Conservation (phyloP, 2,329 filamentous ascomycete genomes). For the Xylariaceae sp. region DNA sequence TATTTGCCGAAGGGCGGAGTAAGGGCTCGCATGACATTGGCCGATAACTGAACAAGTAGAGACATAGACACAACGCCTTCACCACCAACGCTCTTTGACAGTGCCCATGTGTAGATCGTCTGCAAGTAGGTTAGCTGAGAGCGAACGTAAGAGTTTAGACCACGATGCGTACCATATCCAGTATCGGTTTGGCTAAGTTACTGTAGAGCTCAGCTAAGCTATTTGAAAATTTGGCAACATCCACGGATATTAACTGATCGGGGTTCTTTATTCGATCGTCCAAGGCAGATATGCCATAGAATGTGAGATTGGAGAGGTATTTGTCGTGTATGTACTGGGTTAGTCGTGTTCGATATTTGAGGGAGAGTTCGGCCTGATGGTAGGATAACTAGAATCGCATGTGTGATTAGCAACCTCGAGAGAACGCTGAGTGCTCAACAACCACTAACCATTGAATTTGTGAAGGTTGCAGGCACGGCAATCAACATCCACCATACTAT, state of each 20-base stretch:
- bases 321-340: conserved; percentile 96
- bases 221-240: conserved; percentile 95
- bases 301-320: conserved; percentile 96
- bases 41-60: conserved; percentile 89
- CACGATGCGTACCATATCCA: conserved; percentile 76
- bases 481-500: conserved; percentile 99
- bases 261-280: conserved; percentile 99
- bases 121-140: conserved; percentile 43
- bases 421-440: not conserved
- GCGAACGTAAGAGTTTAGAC: not conserved
- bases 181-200: conserved; percentile 90
- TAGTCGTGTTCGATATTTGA: conserved; percentile 90
- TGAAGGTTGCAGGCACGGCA: conserved; percentile 94
- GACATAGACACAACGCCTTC: conserved; percentile 97
- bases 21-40: conserved; percentile 89
- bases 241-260: conserved; percentile 95
- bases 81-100: conserved; percentile 93
- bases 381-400: conserved; percentile 74
- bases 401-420: not conserved
- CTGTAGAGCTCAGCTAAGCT: conserved; percentile 94
- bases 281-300: conserved; percentile 92
- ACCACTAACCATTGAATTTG: conserved; percentile 88
- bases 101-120: conserved; percentile 91
- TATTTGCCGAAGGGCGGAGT: conserved; percentile 98
- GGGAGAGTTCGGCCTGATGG: conserved; percentile 91